Evolutionary conservation across 805 yeast genomes (phyloP), one percentile per base, ranked within the genome.

Genomic region (Pichia cephalocereana): DNA sequence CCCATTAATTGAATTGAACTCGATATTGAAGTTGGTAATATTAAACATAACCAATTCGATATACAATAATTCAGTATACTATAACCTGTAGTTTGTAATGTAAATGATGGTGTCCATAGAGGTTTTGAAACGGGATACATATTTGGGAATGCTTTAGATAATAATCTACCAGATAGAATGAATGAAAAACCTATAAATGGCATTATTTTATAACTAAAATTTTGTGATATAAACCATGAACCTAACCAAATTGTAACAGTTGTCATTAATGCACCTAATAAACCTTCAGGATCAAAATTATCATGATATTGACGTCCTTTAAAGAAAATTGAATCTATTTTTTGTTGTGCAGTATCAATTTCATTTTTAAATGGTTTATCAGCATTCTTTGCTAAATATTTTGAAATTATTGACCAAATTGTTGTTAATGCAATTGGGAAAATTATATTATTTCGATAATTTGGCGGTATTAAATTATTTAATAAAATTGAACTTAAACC

Each of bases 191-290:
- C 47, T 8, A 57, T 48, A 8, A 55, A 41, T 3, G 58, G 43
- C 6, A 63, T 43, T 28, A 62, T 60, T 27, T 50, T 47, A n/a
- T 51, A 39, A 9, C 59, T 40, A 30, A 59, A 49, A 15, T 52
- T 46, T 32, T 54, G 54, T 10, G 47, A 41, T 19, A 52, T 53
- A 44, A 56, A 63, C 66, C 66, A 65, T 30, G 50, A 55, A 1
- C 70, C 71, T 27, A 61, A 49, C 69, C 69, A 68, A 55, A 67
- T 56, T 8, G 69, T 58, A 2, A 65, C 61, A 0, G 70, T 52
- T 7, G 69, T 64, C 55, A 58, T 63, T 11, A 67, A 47, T 8
- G 63, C 51, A 5, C 70, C 69, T 17, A 68, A 54, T n/a, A 64
- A 46, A 4, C 70, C 70, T 47, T 67, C 70, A 1, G 71, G 71